Percentiles rank a stretch among this genome's conserved stretches.
Conservation (phyloP, 1,139 yeast genomes). For the Pichia inconspicua region DNA sequence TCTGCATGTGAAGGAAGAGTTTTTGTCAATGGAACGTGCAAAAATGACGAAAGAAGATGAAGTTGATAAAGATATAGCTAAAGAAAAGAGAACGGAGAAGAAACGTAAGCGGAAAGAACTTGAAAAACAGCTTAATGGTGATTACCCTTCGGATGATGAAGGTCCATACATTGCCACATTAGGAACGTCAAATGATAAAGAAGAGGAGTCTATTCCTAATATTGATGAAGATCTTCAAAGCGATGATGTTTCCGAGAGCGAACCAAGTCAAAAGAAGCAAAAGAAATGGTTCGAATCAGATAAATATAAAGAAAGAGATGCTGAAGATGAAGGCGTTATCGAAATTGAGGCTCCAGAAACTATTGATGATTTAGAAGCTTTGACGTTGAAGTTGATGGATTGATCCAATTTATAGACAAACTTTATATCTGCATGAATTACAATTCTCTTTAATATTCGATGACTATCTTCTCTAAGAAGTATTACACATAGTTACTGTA, state of each 20-base stretch:
- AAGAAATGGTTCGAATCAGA: slow-evolving; percentile 52
- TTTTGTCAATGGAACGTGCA: slow-evolving; percentile 56
- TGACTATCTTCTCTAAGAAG: background rate
- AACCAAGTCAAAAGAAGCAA: slow-evolving; percentile 45
- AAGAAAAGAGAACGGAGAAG: slow-evolving; percentile 77
- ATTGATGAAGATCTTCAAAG: slow-evolving; percentile 44
- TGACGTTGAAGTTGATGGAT: slow-evolving; percentile 57
- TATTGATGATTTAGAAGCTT: slow-evolving; percentile 86
- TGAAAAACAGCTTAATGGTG: slow-evolving; percentile 48
- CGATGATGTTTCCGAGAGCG: slow-evolving; percentile 30
- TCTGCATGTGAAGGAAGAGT: slow-evolving; percentile 55
- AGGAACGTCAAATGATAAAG: slow-evolving; percentile 23
- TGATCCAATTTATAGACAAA: slow-evolving; percentile 1
- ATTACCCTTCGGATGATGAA: slow-evolving; percentile 31
- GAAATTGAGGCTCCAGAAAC: slow-evolving; percentile 87
- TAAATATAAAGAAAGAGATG: slow-evolving; percentile 17
- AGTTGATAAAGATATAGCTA: slow-evolving; percentile 76
- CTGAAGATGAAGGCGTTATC: slow-evolving; percentile 33
- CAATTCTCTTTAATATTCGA: background rate
- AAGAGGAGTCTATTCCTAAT: slow-evolving; percentile 27
- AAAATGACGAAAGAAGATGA: slow-evolving; percentile 66
- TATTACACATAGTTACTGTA: slow-evolving; percentile 25
- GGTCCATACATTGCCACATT: slow-evolving; percentile 19
- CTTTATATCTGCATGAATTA: background rate
- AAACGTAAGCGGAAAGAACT: slow-evolving; percentile 81